These are phyloP conservation scores for Salvia splendens DNA, from an alignment of 257 asterid species.

Conservation along the genomic window DNA sequence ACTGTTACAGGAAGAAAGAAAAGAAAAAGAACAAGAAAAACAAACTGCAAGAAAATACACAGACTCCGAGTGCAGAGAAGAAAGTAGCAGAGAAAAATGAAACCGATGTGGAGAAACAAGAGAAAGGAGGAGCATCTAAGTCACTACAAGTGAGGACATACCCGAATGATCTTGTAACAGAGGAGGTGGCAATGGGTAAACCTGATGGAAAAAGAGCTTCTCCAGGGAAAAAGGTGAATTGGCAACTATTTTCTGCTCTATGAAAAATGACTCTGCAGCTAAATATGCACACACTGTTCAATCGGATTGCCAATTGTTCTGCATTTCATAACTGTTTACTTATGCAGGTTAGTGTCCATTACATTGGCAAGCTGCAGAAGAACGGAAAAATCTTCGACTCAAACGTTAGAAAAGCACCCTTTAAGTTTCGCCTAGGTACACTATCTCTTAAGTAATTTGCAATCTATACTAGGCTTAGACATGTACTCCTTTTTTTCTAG, in stretches of 20 bases:
- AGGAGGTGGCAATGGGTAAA: slow-evolving; percentile 87
- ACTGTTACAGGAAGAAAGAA: too few species aligned
- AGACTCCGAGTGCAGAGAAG: slow-evolving; percentile 40
- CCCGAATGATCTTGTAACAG: slow-evolving; percentile 80
- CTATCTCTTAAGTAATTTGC: slow-evolving; percentile 1
- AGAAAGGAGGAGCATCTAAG: slow-evolving; percentile 48
- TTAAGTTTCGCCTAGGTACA: slow-evolving; percentile 85
- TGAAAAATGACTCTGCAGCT: background rate
- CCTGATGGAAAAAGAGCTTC: slow-evolving; percentile 88
- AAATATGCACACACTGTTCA: background rate
- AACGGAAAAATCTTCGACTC: slow-evolving; percentile 75
- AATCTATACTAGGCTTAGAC: background rate
- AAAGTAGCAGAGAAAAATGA: slow-evolving; percentile 34
- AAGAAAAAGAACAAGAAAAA: slow-evolving; percentile 32
- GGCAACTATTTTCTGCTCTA: background rate
- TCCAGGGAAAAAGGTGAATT: slow-evolving; percentile 74
- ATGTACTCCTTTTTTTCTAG: background rate
- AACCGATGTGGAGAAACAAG: slow-evolving; percentile 42
- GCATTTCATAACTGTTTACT: background rate
- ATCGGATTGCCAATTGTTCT: background rate
- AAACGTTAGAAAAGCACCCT: slow-evolving; percentile 73
- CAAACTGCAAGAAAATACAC: slow-evolving; percentile 46
- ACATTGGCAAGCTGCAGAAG: slow-evolving; percentile 82
- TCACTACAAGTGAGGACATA: slow-evolving; percentile 65
- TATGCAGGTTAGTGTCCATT: slow-evolving; percentile 70